phyloP scores from a whole-genome alignment of 2,329 filamentous ascomycete genomes.

The Beauveria sp. region DNA sequence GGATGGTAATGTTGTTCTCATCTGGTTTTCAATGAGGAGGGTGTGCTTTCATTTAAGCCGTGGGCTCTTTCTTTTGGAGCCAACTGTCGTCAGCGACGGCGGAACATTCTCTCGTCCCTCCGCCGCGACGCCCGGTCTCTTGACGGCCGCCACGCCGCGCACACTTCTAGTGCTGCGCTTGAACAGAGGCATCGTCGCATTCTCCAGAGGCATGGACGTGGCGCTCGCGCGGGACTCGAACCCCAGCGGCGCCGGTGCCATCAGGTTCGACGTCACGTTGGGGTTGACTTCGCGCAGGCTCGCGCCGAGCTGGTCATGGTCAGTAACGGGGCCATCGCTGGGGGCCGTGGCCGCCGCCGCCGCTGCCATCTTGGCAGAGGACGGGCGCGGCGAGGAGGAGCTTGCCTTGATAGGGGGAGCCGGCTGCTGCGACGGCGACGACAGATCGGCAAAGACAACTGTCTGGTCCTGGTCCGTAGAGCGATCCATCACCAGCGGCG shows the following conservation, averaged over 20 bases:
- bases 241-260: slow-evolving; percentile 23
- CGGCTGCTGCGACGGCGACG: slow-evolving; percentile 12
- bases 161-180: slow-evolving; percentile 35
- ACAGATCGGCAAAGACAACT: slow-evolving; percentile 34
- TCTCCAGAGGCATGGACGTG: slow-evolving; percentile 32
- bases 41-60: slow-evolving; percentile 26
- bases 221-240: slow-evolving; percentile 38
- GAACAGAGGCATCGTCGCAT: slow-evolving; percentile 36
- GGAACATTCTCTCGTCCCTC: slow-evolving; percentile 48
- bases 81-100: slow-evolving; percentile 20
- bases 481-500: slow-evolving; percentile 16
- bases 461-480: slow-evolving; percentile 30
- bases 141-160: slow-evolving; percentile 23
- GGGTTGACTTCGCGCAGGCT: slow-evolving; percentile 51
- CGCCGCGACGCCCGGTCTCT: slow-evolving; percentile 24
- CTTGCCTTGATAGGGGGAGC: slow-evolving; percentile 4
- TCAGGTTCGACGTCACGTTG: slow-evolving; percentile 36
- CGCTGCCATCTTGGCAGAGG: slow-evolving; percentile 2
- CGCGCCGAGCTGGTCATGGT: slow-evolving; percentile 29
- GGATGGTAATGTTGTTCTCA: background rate
- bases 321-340: slow-evolving; percentile 18
- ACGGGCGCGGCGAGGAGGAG: slow-evolving; percentile 17
- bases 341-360: slow-evolving; percentile 9
- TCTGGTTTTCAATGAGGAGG: background rate
- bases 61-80: slow-evolving; percentile 48